Evolutionary conservation across 2,329 filamentous ascomycete species (phyloP).

Genomic region (Tolypocladium cylindrosporum): DNA sequence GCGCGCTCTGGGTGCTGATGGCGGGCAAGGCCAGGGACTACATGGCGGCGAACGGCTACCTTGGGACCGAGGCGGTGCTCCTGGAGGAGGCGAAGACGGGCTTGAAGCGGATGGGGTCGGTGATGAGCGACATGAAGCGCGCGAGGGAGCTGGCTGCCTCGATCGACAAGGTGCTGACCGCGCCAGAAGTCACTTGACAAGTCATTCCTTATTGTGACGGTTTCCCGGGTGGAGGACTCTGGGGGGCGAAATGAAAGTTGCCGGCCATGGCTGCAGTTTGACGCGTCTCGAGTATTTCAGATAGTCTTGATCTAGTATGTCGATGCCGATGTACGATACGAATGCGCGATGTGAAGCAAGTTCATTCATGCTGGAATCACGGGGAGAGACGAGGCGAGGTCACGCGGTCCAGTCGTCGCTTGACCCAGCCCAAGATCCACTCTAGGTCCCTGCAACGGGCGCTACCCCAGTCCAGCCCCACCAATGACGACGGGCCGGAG

Average conservation of each 20-base stretch:
- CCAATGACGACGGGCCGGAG: background rate
- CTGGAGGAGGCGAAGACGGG: background rate
- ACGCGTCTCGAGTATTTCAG: background rate
- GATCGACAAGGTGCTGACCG: background rate
- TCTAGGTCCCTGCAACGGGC: background rate
- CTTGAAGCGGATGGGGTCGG: background rate
- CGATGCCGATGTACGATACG: background rate
- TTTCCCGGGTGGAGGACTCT: no score
- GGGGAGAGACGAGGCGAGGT: background rate
- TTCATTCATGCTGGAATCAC: background rate
- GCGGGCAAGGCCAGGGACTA: background rate
- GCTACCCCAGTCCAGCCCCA: background rate
- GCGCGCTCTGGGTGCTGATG: constrained; percentile 3
- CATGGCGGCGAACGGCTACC: background rate
- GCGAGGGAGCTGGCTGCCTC: background rate
- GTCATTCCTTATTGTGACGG: background rate
- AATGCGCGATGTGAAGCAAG: background rate
- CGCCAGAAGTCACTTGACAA: background rate
- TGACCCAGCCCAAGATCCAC: background rate
- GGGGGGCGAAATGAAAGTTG: background rate
- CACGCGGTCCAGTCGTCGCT: background rate
- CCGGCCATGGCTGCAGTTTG: background rate
- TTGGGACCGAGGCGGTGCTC: background rate
- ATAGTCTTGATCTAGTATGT: background rate
- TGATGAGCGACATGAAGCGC: background rate